Evolutionary conservation across 2,329 filamentous ascomycete species (phyloP).

Genomic region (Fusarium nisikadoi): DNA sequence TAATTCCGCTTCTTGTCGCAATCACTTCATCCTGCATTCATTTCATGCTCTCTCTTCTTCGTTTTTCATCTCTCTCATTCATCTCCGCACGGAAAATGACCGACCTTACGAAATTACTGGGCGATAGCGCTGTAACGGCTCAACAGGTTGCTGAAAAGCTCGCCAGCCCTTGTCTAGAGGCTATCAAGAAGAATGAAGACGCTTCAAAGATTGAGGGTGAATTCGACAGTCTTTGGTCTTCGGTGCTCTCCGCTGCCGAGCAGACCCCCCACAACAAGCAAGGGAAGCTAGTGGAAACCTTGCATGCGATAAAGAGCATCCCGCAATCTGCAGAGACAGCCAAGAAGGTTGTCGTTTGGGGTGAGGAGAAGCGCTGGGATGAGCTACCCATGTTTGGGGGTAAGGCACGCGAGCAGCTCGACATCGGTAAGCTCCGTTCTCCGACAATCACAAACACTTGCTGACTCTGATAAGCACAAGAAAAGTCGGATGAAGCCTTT

Average conservation of each 20-base stretch:
- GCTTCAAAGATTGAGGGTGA: slow-evolving; percentile 16
- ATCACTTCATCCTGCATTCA: not conserved
- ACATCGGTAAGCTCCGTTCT: slow-evolving; percentile 15
- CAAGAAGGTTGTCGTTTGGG: slow-evolving; percentile 33
- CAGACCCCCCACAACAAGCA: slow-evolving; percentile 37
- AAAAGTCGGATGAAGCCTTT: slow-evolving; percentile 3
- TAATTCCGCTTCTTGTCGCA: slow-evolving; percentile 7
- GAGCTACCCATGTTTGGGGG: slow-evolving; percentile 34
- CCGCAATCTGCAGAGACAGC: slow-evolving; percentile 11
- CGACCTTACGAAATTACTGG: slow-evolving; percentile 4
- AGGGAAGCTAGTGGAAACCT: slow-evolving; percentile 34
- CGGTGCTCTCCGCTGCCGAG: slow-evolving; percentile 31
- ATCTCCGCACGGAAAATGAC: slow-evolving; percentile 18
- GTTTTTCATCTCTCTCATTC: not conserved
- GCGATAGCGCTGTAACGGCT: slow-evolving; percentile 9
- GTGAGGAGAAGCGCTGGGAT: slow-evolving; percentile 26
- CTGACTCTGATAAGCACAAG: slow-evolving; percentile 12
- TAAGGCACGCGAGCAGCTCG: slow-evolving; percentile 26
- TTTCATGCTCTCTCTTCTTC: not conserved
- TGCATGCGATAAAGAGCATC: slow-evolving; percentile 32
- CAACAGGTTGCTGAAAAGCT: slow-evolving; percentile 27
- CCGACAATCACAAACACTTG: rapidly evolving
- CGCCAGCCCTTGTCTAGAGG: slow-evolving; percentile 4
- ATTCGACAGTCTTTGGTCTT: slow-evolving; percentile 24
- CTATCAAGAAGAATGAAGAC: slow-evolving; percentile 22